A percentile compares a stretch with the other conserved stretches of the same genome.
These are phyloP conservation scores for Podospora australis DNA, from an alignment of 495 filamentous ascomycete genomes.

Conservation along the genomic window DNA sequence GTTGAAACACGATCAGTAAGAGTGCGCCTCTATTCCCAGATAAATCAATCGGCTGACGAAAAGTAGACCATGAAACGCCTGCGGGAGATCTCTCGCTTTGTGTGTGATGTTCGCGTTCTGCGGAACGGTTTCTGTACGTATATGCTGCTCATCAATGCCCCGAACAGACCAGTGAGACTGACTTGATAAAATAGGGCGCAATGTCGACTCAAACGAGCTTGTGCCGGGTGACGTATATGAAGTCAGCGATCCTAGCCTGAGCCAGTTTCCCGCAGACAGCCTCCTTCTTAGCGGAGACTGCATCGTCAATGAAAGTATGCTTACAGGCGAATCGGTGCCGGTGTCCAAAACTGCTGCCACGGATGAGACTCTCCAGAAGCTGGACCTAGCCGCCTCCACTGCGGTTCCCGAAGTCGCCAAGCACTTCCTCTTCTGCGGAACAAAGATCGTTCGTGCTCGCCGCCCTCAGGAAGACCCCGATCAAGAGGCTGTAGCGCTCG, in stretches of 20 bases:
- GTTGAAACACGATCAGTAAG: conserved; percentile 80
- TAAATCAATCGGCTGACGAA: no score
- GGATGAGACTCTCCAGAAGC: conserved; percentile 65
- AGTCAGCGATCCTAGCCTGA: conserved; percentile 88
- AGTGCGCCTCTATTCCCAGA: conserved; percentile 5
- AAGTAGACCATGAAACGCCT: conserved; percentile 84
- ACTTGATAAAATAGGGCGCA: conserved; percentile 76
- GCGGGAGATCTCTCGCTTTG: conserved; percentile 86
- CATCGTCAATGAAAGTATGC: conserved; percentile 99
- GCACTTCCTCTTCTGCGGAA: conserved; percentile 89
- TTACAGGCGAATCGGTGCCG: conserved; percentile 95
- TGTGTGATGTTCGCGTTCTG: conserved; percentile 88
- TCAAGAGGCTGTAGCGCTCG: conserved; percentile 86
- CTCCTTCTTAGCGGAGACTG: conserved; percentile 89
- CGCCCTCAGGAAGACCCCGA: conserved; percentile 76
- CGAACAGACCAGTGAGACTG: no score
- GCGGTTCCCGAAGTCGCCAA: conserved; percentile 74
- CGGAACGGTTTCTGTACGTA: conserved; percentile 87
- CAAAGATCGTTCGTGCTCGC: conserved; percentile 86
- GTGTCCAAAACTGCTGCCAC: conserved; percentile 86
- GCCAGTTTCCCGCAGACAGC: conserved; percentile 91
- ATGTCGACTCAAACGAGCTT: conserved; percentile 76
- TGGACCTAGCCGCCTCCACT: conserved; percentile 72
- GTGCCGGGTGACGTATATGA: conserved; percentile 97
- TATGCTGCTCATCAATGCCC: no score